These are phyloP conservation scores for Corniculantispora saksenae DNA, from an alignment of 2,329 filamentous ascomycete genomes.

Conservation along the genomic window DNA sequence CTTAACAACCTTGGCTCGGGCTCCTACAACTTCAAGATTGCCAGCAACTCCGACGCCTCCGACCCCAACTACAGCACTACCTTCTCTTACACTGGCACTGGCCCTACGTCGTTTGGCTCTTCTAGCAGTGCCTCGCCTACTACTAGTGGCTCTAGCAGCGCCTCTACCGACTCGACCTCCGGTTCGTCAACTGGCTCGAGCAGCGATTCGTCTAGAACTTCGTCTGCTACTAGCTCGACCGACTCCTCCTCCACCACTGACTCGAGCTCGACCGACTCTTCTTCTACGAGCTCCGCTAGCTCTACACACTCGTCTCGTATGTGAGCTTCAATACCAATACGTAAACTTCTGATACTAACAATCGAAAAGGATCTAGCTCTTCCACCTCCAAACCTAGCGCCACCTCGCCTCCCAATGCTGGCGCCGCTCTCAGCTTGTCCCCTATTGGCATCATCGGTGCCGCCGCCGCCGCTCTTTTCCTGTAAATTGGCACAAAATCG, in stretches of 20 bases:
- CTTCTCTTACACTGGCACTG: slow-evolving; percentile 33
- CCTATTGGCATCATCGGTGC: slow-evolving; percentile 5
- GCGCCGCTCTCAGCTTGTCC: not conserved
- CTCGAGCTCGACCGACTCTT: not conserved
- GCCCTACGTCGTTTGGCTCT: slow-evolving; percentile 8
- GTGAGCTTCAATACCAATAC: not conserved
- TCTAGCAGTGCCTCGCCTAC: slow-evolving; percentile 8
- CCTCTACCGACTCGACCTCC: slow-evolving; percentile 2
- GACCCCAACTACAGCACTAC: slow-evolving; percentile 35
- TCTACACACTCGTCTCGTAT: not conserved
- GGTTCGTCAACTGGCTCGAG: slow-evolving; percentile 23
- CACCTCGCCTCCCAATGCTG: not conserved
- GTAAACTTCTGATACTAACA: not conserved
- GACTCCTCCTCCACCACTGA: not conserved
- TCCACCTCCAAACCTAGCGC: not conserved
- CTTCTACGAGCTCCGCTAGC: not conserved
- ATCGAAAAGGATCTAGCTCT: not conserved
- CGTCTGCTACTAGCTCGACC: not conserved
- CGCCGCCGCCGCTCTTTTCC: slow-evolving; percentile 3
- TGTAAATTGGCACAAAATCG: not conserved
- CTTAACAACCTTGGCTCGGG: slow-evolving; percentile 31
- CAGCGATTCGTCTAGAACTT: not conserved
- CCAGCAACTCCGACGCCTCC: slow-evolving; percentile 27
- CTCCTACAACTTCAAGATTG: slow-evolving; percentile 39
- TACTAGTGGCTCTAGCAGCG: slow-evolving; percentile 13